Evolutionary conservation across 371 early-diverging fungal species (phyloP).

Genomic region (Mortierella sp.): DNA sequence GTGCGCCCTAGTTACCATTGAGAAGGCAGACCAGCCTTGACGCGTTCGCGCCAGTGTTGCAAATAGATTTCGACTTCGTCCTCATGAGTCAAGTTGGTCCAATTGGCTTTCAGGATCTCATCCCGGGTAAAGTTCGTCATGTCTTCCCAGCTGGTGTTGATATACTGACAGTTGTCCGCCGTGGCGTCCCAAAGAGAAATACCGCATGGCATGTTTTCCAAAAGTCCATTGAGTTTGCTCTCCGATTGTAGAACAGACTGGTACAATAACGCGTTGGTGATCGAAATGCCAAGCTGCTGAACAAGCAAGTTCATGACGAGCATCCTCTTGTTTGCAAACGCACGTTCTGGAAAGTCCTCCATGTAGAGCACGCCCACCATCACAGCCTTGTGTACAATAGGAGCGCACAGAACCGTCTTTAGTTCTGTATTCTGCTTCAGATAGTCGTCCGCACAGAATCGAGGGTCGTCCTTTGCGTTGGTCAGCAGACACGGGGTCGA

Average conservation of each 20-base stretch:
- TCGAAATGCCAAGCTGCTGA: conserved; percentile 70
- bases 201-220: conserved; percentile 53
- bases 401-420: conserved; percentile 67
- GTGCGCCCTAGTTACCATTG: conserved; percentile 33
- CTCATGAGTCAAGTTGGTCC: conserved; percentile 18
- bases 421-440: conserved; percentile 52
- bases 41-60: conserved; percentile 35
- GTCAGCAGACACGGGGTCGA: conserved; percentile 34
- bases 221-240: conserved; percentile 40
- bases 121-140: conserved; percentile 40
- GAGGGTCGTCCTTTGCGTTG: conserved; percentile 48
- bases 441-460: conserved; percentile 51
- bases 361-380: conserved; percentile 66
- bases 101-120: conserved; percentile 26
- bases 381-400: conserved; percentile 61
- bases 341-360: conserved; percentile 63
- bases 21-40: conserved; percentile 27
- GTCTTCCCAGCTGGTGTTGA: conserved; percentile 40
- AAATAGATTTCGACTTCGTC: conserved; percentile 25
- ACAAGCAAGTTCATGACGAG: conserved; percentile 65
- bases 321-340: conserved; percentile 66
- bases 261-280: conserved; percentile 66
- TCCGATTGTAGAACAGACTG: conserved; percentile 51
- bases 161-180: conserved; percentile 35
- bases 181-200: conserved; percentile 47